Percentiles rank a stretch among this genome's conserved stretches.
Conservation (phyloP, 495 filamentous ascomycete genomes). For the Daldinia caldariorum region DNA sequence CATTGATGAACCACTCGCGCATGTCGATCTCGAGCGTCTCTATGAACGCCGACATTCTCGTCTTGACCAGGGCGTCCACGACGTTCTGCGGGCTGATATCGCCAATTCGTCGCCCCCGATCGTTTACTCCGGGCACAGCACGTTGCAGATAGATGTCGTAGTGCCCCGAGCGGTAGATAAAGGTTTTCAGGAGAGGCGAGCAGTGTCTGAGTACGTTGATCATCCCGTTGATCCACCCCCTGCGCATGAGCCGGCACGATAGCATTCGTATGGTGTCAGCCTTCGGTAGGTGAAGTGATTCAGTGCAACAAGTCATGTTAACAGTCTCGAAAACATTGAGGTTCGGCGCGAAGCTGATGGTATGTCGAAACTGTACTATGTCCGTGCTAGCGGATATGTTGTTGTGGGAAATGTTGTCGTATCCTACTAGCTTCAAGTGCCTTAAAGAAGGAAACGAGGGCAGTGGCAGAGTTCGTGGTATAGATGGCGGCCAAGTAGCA, state of each 20-base stretch:
- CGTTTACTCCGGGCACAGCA: no score
- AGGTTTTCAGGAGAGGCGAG: background rate
- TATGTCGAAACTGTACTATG: background rate
- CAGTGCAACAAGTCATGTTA: background rate
- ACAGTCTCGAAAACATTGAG: background rate
- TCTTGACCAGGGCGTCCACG: background rate
- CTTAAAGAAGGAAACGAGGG: background rate
- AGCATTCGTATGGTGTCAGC: background rate
- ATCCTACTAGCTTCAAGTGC: background rate
- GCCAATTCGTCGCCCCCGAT: background rate
- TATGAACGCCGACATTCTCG: background rate
- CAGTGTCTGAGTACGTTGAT: background rate
- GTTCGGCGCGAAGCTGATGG: background rate
- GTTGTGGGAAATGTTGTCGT: no score
- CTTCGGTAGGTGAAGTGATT: background rate
- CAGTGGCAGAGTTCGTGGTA: no score
- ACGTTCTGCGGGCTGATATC: background rate
- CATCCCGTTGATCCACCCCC: no score
- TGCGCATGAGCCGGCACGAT: background rate
- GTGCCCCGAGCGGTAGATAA: background rate
- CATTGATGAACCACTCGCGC: background rate
- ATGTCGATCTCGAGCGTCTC: conserved; percentile 13
- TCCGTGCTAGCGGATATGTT: background rate
- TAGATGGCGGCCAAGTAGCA: background rate
- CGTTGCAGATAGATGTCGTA: background rate